These are phyloP conservation scores for Asterionellopsis glacialis DNA, from an alignment of 108 stramenopile genomes.

Conservation along the genomic window DNA sequence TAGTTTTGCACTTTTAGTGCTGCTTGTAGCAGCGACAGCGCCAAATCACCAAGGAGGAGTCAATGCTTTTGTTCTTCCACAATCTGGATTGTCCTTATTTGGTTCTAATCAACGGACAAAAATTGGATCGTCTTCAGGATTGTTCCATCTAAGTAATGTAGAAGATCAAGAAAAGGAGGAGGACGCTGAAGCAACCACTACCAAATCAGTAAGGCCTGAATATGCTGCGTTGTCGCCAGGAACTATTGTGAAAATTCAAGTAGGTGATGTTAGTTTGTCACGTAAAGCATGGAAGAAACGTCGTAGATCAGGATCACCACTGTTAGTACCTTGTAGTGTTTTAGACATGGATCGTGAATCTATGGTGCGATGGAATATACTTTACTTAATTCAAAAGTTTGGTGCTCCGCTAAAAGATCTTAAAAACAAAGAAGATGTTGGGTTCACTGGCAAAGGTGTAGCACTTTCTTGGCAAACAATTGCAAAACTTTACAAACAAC, in stretches of 20 bases:
- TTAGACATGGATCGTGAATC: slow-evolving; percentile 54
- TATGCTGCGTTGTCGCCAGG: slow-evolving; percentile 49
- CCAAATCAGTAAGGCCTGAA: slow-evolving; percentile 2
- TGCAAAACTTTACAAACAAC: slow-evolving; percentile 22
- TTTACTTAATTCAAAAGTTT: slow-evolving; percentile 59
- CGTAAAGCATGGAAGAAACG: slow-evolving; percentile 90
- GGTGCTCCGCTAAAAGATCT: slow-evolving; percentile 26
- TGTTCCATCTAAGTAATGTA: too few relatives aligned
- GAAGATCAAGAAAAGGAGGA: too few relatives aligned
- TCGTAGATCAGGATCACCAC: slow-evolving; percentile 69
- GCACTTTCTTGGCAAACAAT: slow-evolving; percentile 25
- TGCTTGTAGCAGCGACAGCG: too few relatives aligned
- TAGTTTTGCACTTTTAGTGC: too few relatives aligned
- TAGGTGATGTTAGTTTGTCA: slow-evolving; percentile 65
- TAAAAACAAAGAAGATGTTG: slow-evolving; percentile 12
- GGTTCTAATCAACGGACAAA: too few relatives aligned
- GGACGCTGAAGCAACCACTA: too few relatives aligned
- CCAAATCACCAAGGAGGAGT: too few relatives aligned
- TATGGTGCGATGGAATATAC: slow-evolving; percentile 69
- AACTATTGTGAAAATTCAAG: slow-evolving; percentile 57
- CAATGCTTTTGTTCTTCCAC: too few relatives aligned
- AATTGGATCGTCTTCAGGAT: too few relatives aligned
- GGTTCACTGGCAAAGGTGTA: slow-evolving; percentile 28
- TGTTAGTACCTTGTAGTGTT: slow-evolving; percentile 75
- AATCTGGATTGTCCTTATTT: too few relatives aligned